Percentiles rank a stretch among this genome's conserved stretches.
These are phyloP conservation scores for Elsinoe batatas DNA, from an alignment of 2,329 filamentous ascomycete genomes.

Conservation along the genomic window DNA sequence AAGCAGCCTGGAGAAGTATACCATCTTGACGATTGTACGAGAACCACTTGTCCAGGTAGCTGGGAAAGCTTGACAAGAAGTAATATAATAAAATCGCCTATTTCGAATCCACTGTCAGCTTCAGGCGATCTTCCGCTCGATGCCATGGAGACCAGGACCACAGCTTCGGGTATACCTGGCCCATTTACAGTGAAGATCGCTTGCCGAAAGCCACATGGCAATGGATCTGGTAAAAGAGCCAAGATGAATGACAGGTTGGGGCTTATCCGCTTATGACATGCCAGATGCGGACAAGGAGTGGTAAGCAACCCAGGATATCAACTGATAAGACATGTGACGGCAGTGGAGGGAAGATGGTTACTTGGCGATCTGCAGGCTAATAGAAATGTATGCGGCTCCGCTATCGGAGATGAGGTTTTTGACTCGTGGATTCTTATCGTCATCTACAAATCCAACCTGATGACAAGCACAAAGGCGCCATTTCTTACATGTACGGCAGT, in stretches of 20 bases:
- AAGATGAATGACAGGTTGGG: neutral
- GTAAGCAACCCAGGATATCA: neutral
- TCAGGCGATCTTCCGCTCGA: neutral
- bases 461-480: too few relatives aligned
- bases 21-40: neutral
- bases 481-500: conserved; percentile 33
- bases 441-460: neutral
- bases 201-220: conserved; percentile 8
- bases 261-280: neutral
- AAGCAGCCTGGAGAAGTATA: neutral
- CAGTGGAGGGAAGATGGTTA: neutral
- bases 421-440: neutral
- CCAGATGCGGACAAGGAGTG: neutral
- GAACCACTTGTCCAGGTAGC: neutral
- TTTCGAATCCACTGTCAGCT: neutral
- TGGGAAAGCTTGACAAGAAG: neutral
- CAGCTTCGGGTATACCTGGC: neutral
- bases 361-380: neutral
- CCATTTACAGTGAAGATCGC: neutral
- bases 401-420: neutral
- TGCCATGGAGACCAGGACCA: neutral
- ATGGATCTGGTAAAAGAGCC: conserved; percentile 6
- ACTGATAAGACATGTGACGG: neutral
- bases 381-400: neutral
- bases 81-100: neutral